Base-by-base conservation (phyloP, 2,329 filamentous ascomycete genomes). In the Clonostachys sp. region DNA sequence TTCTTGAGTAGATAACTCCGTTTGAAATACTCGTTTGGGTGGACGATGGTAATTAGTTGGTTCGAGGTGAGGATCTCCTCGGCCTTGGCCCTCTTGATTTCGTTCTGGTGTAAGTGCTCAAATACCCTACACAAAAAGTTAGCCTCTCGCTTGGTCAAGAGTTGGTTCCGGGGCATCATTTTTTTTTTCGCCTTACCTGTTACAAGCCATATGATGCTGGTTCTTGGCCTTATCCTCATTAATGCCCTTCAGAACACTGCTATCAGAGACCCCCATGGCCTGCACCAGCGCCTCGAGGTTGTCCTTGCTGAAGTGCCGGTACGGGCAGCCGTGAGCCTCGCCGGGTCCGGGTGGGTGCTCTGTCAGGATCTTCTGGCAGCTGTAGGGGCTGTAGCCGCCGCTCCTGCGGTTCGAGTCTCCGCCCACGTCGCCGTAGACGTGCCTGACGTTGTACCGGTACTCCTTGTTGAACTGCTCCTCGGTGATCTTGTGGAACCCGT, bases 11-110 rank as follows among this genome's bases (percentile, higher is more conserved):
- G 60, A 65, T 90, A 97, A 63, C 91, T 95, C 48, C 92, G 80
- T 76, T 96, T 96, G 68, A 97, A 99, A 68, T 96, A 99, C 54
- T 92, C 91, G 64, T 99, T 99, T 12, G 94, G 94, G 68, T 99
- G 94, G 18, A 96, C 85, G 61, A 99, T 95, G 0, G 92, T 97
- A 68, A 97, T 92, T 40, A 96, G 75, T 63, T 96, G 89, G 14
- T 83, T 82, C 7, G 84, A 71, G 12, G 77, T 83, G 83, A 86
- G 86, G 45, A 84, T 74, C 6, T 81, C 78, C 44, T 90, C 84
- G 40, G 91, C 87, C 66, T 86, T 89, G 51, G 86, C 88, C 59
- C 80, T 83, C 61, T 83, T 87, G 49, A 94, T 81, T 63, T 92
- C 87, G 16, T 74, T 73, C 62, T 88, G 91, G 66, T 99, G 91